Evolutionary conservation across 2,329 filamentous ascomycete genomes (phyloP), one percentile per base, ranked within the genome.

Genomic region (Botryosphaeria dothidea): DNA sequence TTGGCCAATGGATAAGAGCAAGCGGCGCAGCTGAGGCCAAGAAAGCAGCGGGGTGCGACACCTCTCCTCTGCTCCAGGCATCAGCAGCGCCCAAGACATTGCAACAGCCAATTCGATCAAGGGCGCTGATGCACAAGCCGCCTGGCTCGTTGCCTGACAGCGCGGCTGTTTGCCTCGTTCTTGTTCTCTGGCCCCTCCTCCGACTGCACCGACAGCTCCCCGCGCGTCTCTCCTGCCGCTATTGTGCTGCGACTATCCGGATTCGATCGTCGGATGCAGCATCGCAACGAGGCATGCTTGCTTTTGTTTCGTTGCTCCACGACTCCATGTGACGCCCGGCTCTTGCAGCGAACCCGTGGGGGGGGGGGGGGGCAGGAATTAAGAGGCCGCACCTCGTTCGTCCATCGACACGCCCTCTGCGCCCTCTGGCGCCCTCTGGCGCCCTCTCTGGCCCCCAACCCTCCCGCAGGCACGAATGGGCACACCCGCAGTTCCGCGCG

Each of bases 81-180:
- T 60, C 56, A 60, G 56, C 56, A 45, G 52, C 52, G 56, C 41
- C 56, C 56, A 60, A 60, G 56, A 60, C 56, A 60, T 46, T 25
- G 21, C 52, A 36, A 29, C 52, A 29, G n/a, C 52, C 52, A 57
- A 57, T 60, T 60, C 56, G 13, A 21, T 34, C 41, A 17, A 60
- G 56, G 56, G 27, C 41, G 41, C 38, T 46, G 38, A n/a, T 60
- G 58, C 58, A 62, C 46, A 48, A 45, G 36, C 27, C 38, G 54
- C 54, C 36, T 27, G 19, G 41, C 56, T 60, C 29, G 56, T 23
- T 60, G 56, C 56, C 56, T 60, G 56, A 27, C 38, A 25, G 31
- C 34, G 52, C 31, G 31, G 38, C 36, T 58, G 58, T 62, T 62
- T 62, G 58, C 58, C 58, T 62, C 58, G 58, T 62, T 31, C 36